Evolutionary conservation across 2,329 filamentous ascomycete genomes (phyloP), one percentile per base, ranked within the genome.

Genomic region (Annulohypoxylon truncatum): DNA sequence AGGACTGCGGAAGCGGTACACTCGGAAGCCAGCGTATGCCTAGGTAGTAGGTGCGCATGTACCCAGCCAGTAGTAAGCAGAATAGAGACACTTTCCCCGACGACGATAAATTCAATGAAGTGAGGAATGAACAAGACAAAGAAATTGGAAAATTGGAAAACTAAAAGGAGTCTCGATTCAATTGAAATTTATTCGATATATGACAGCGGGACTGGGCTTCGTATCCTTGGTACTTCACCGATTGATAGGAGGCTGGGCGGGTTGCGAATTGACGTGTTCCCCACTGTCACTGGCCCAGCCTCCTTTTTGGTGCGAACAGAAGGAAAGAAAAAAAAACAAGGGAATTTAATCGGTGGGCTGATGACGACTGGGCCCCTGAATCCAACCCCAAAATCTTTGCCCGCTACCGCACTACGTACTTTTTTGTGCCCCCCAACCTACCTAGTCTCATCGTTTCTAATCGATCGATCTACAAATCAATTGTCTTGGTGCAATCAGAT

Each of bases 201-300:
- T 66, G 66, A 66, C 53, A 61, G 22, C 35, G 12, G 31, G 22
- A 28, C 12, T 42, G 18, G 18, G 3, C 38, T 60, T 63, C 59
- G 66, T 63, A 66, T 68, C n/a, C n/a, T n/a, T 63, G 50, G 51
- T 40, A 52, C 20, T 26, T 42, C 31, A 13, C 18, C 35, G 6
- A 29, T 40, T 35, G 33, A 46, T 38, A 38, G 66, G 67, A 67
- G 67, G 67, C 46, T 69, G 67, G 67, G 56, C 51, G 48, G 28
- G 18, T 24, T 15, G 44, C 22, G 60, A 55, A 64, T 13, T 44
- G 29, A n/a, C 35, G n/a, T 31, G n/a, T 35, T 59, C 61, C 6
- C 66, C 63, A 69, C 62, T 66, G 24, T 54, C 50, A 53, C 47
- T 64, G 55, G 55, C 29, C 67, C 67, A 69, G 64, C 67, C 67